These are phyloP conservation scores for Flaveria bidentis DNA, from an alignment of 129 eudicot genomes.

Conservation along the genomic window DNA sequence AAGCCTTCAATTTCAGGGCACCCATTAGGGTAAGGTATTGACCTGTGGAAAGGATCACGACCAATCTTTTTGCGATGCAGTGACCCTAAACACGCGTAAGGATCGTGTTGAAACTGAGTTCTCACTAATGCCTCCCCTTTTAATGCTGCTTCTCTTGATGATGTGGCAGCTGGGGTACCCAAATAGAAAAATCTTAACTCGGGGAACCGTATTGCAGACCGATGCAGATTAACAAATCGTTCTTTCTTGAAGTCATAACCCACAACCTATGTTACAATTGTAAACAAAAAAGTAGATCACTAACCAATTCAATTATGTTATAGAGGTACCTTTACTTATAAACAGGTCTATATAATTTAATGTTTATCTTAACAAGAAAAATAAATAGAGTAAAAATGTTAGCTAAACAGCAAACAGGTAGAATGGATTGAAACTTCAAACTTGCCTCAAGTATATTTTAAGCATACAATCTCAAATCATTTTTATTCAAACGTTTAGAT, in stretches of 20 bases:
- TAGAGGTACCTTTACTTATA: neutral
- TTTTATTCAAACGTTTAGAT: neutral
- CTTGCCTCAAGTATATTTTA: neutral
- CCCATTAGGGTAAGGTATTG: slow-evolving; percentile 91
- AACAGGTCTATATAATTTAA: neutral
- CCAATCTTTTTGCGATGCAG: slow-evolving; percentile 71
- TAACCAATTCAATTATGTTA: neutral
- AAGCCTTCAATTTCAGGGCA: slow-evolving; percentile 85
- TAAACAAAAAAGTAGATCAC: neutral
- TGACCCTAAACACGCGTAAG: slow-evolving; percentile 76
- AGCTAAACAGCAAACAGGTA: too few relatives aligned
- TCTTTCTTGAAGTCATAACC: slow-evolving; percentile 94
- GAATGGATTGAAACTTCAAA: neutral
- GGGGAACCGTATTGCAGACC: slow-evolving; percentile 84
- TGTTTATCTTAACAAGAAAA: neutral
- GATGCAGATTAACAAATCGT: slow-evolving; percentile 71
- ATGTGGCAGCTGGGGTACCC: slow-evolving; percentile 76
- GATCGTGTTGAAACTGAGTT: slow-evolving; percentile 78
- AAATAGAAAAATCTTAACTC: slow-evolving; percentile 64
- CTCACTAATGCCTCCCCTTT: slow-evolving; percentile 93
- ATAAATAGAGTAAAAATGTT: too few relatives aligned
- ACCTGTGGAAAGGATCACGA: slow-evolving; percentile 90
- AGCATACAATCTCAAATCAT: slow-evolving; percentile 8
- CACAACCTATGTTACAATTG: slow-evolving; percentile 56
- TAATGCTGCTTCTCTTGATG: slow-evolving; percentile 70